These are phyloP conservation scores for Cryptococcus wingfieldii DNA, from an alignment of 1,284 basidiomycete species.

Conservation along the genomic window DNA sequence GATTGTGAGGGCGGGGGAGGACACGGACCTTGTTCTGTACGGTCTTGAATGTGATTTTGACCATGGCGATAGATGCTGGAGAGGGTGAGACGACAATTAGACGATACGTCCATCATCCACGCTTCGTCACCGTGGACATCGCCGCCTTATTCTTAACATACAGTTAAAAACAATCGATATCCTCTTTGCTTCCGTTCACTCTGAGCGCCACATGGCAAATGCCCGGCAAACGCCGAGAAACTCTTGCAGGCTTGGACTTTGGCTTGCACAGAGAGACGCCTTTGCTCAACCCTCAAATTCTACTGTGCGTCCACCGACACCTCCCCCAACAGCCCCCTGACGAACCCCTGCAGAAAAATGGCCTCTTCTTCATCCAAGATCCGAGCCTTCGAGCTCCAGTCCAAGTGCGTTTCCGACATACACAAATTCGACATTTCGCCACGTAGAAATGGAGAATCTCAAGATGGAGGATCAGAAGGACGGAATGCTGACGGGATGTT, in stretches of 20 bases:
- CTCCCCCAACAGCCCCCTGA: neutral
- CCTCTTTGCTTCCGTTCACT: neutral
- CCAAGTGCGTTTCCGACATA: constrained; percentile 65
- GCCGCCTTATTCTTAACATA: neutral
- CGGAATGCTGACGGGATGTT: constrained; percentile 18
- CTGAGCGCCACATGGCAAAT: neutral
- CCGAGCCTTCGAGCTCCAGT: constrained; percentile 97
- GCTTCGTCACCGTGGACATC: neutral
- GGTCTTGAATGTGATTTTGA: constrained; percentile 86
- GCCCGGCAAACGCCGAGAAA: neutral
- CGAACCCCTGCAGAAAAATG: constrained; percentile 26
- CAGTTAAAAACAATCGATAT: neutral
- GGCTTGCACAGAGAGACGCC: neutral
- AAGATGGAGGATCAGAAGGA: neutral
- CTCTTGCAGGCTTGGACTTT: neutral
- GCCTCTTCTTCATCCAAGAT: constrained; percentile 56
- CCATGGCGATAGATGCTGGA: constrained; percentile 56
- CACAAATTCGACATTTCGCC: neutral
- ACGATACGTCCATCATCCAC: neutral
- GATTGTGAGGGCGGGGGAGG: neutral
- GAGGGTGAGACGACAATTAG: no score
- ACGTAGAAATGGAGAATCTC: constrained; percentile 8
- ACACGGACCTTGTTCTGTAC: constrained; percentile 80
- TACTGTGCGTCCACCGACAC: constrained; percentile 16
- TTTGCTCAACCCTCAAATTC: constrained; percentile 50